Evolutionary conservation across 345 rosid genomes (phyloP).

Genomic region (Reutealis trisperma): DNA sequence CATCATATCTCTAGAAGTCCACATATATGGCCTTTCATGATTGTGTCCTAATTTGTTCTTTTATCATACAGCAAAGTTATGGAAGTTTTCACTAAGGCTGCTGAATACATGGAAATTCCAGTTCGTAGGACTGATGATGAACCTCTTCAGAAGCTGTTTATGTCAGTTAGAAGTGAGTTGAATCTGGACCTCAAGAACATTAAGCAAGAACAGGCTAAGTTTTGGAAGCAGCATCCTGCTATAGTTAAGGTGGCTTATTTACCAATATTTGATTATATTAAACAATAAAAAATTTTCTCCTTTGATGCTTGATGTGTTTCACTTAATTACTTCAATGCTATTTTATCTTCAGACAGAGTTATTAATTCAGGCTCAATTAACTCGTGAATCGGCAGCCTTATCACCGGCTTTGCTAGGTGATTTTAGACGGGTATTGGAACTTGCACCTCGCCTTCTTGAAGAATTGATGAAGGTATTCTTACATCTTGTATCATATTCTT

Average conservation of each 20-base stretch:
- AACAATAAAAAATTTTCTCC: conserved; percentile 1
- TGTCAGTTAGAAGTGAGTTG: conserved; percentile 95
- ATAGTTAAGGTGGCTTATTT: conserved; percentile 70
- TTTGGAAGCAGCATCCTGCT: conserved; percentile 99
- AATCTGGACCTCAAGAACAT: conserved; percentile 91
- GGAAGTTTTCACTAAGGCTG: conserved; percentile 97
- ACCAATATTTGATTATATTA: conserved; percentile 10
- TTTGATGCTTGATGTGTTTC: conserved; percentile 14
- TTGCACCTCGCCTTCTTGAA: conserved; percentile 95
- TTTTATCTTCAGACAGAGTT: conserved; percentile 70
- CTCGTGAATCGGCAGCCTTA: conserved; percentile 68
- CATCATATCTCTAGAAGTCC: background rate
- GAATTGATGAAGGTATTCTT: conserved; percentile 80
- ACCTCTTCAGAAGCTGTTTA: conserved; percentile 94
- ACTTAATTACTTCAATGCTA: conserved; percentile 6
- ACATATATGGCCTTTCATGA: background rate
- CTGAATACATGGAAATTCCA: conserved; percentile 95
- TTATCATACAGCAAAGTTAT: conserved; percentile 79
- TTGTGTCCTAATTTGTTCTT: conserved; percentile 9
- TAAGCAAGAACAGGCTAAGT: conserved; percentile 99
- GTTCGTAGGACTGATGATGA: conserved; percentile 94
- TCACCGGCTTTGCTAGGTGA: conserved; percentile 79
- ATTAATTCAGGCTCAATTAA: conserved; percentile 96
- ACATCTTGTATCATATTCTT: conserved; percentile 1
- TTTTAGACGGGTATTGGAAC: conserved; percentile 84